These are phyloP conservation scores for Metschnikowia gruessii DNA, from an alignment of 805 yeast species.

Conservation along the genomic window DNA sequence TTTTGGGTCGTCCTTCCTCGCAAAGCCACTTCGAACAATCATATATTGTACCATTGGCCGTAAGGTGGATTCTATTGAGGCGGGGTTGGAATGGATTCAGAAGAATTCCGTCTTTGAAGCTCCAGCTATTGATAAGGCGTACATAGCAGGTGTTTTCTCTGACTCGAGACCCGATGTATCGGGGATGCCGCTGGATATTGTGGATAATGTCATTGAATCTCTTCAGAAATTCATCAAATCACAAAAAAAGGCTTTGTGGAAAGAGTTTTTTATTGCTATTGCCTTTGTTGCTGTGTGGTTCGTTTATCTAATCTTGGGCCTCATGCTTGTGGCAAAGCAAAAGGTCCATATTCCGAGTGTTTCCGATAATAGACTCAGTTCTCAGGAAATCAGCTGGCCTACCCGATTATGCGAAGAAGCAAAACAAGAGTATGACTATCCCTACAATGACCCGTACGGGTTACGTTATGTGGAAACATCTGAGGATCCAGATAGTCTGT, in stretches of 20 bases:
- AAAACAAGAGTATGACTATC: constrained; percentile 8
- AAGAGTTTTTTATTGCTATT: constrained; percentile 48
- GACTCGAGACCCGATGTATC: constrained; percentile 43
- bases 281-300: constrained; percentile 49
- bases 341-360: neutral
- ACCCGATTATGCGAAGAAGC: constrained; percentile 9
- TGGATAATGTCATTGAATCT: constrained; percentile 32
- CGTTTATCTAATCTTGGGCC: constrained; percentile 42
- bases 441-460: constrained; percentile 13
- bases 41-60: constrained; percentile 78
- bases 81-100: constrained; percentile 78
- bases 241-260: constrained; percentile 35
- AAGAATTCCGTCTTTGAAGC: constrained; percentile 41
- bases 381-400: constrained; percentile 14
- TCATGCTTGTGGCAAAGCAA: constrained; percentile 14
- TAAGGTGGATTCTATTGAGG: constrained; percentile 61
- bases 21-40: constrained; percentile 58
- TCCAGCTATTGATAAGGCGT: constrained; percentile 18
- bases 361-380: neutral
- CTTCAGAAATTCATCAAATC: constrained; percentile 27
- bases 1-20: constrained; percentile 68
- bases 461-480: neutral
- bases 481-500: neutral
- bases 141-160: constrained; percentile 44
- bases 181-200: constrained; percentile 46